Evolutionary conservation across 768 basidiomycete species (phyloP).

Genomic region (Tylopilus sp.): DNA sequence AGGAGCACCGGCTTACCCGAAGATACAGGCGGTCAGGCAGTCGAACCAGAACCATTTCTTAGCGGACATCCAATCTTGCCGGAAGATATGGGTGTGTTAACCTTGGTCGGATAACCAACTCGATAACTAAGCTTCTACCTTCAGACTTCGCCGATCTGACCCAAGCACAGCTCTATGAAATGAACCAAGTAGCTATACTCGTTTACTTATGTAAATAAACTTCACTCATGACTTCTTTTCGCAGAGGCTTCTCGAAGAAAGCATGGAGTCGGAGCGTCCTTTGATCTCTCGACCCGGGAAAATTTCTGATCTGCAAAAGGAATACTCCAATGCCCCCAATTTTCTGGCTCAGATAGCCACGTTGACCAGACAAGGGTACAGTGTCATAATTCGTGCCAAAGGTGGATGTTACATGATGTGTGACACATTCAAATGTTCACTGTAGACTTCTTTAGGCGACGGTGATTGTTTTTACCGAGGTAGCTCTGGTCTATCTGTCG

Average conservation of each 20-base stretch:
- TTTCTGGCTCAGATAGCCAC: constrained; percentile 78
- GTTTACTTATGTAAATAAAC: background rate
- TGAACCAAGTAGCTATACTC: constrained; percentile 36
- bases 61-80: constrained; percentile 29
- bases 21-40: constrained; percentile 5
- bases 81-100: constrained; percentile 28
- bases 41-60: constrained; percentile 18
- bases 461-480: constrained; percentile 94
- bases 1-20: constrained; percentile 26
- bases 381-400: constrained; percentile 63
- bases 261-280: constrained; percentile 39
- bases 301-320: constrained; percentile 53
- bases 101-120: background rate
- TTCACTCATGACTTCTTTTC: background rate
- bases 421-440: constrained; percentile 1
- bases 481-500: constrained; percentile 33
- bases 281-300: constrained; percentile 54
- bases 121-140: background rate
- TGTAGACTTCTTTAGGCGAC: constrained; percentile 50
- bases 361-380: constrained; percentile 61
- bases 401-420: constrained; percentile 41
- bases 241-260: constrained; percentile 41
- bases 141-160: constrained; percentile 34
- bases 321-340: constrained; percentile 57
- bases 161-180: constrained; percentile 35